Evolutionary conservation across 805 yeast genomes (phyloP), one percentile per base, ranked within the genome.

Genomic region (Wickerhamiella kazuoi): DNA sequence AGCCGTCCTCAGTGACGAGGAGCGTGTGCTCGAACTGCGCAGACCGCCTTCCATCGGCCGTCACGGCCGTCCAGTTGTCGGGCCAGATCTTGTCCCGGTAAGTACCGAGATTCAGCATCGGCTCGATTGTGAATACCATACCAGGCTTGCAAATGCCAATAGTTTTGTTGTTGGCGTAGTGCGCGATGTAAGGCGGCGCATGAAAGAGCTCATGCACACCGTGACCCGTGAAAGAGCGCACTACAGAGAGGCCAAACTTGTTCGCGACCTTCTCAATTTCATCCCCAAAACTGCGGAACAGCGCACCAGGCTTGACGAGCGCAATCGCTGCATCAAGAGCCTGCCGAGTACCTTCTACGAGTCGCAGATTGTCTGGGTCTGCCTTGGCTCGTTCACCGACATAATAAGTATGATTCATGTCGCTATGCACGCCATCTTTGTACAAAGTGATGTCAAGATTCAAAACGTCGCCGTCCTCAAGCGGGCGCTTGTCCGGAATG

Each of bases 11-110:
- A 6, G 98, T 90, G 30, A 90, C 90, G 42, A 90, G 60, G 54
- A 90, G 53, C 55, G 93, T 87, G 57, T 90, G 96, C 61, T 90
- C 67, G 51, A 90, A 90, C 60, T 90, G 98, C 1, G 98, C 97
- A 50, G 87, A 76, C 44, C 71, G 65, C 53, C 73, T 72, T 40
- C 98, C 98, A 55, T 90, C 98, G 31, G 74, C 75, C 15, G 98
- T 90, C 15, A 73, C 72, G 1, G 93, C 73, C 4, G 98, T 90
- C 98, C 98, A 90, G 59, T 82, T 79, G 59, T 90, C 98, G 2
- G 98, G 98, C 98, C 98, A 90, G 41, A 75, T 65, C 43, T 70
- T 60, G 59, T 86, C 97, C 53, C 72, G 72, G 63, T 72, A 78
- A 0, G 78, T 63, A 7, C 98, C 98, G 47, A 75, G 64, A 55